Conservation (phyloP, 2,329 filamentous ascomycete genomes). For the Diaporthe ilicicola region DNA sequence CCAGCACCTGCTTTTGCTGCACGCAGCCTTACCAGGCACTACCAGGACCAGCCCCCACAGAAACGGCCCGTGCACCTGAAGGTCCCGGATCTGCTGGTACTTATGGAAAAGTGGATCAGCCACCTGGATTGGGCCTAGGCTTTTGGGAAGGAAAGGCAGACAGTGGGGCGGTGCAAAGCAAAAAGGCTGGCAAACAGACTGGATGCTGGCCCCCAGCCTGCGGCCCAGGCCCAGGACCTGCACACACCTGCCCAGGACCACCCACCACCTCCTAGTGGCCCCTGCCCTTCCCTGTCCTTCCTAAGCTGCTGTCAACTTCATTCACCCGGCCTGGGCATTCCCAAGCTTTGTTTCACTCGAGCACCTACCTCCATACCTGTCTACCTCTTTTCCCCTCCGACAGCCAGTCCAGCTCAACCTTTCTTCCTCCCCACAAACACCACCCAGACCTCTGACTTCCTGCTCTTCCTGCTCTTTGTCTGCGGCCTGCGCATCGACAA, state of each 20-base stretch:
- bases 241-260: not conserved
- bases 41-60: conserved; percentile 17
- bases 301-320: conserved; percentile 37
- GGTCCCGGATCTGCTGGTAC: conserved; percentile 15
- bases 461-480: conserved; percentile 12
- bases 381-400: conserved; percentile 27
- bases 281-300: conserved; percentile 4
- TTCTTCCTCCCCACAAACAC: conserved; percentile 10
- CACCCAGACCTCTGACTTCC: not conserved
- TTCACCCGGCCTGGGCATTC: conserved; percentile 14
- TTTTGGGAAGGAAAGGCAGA: conserved; percentile 24
- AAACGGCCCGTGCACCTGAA: conserved; percentile 17
- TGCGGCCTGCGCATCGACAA: conserved; percentile 21
- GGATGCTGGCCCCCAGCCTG: not conserved
- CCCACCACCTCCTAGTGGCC: not conserved
- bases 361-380: conserved; percentile 27
- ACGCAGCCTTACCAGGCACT: conserved; percentile 14
- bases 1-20: not conserved
- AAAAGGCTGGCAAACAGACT: not conserved
- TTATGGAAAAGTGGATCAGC: conserved; percentile 12
- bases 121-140: not conserved
- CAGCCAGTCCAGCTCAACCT: not conserved
- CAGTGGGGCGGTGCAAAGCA: conserved; percentile 34
- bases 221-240: not conserved
- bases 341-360: conserved; percentile 32